Evolutionary conservation across 2,329 filamentous ascomycete genomes (phyloP).

Genomic region (Botrytis pseudocinerea): DNA sequence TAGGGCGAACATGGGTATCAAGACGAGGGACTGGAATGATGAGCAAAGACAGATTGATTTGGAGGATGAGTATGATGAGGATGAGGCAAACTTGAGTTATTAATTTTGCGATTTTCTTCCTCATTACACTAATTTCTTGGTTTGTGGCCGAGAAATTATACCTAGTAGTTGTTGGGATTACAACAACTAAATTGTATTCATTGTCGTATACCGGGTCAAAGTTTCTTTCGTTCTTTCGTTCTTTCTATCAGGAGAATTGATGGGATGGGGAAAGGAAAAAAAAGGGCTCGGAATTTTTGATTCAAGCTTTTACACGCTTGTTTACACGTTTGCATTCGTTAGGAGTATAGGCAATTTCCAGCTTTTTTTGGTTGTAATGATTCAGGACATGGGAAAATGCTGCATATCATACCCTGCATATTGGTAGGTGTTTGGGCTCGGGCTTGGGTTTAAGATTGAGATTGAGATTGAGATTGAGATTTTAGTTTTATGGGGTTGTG

Average conservation of each 20-base stretch:
- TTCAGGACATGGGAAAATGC: conserved; percentile 19
- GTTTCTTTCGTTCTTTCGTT: not conserved
- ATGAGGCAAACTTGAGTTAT: conserved; percentile 23
- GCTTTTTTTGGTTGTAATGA: conserved; percentile 4
- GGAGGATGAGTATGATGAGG: conserved; percentile 17
- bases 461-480: not conserved
- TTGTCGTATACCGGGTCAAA: not conserved
- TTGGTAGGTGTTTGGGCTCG: conserved; percentile 14
- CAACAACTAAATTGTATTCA: not conserved
- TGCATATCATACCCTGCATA: conserved; percentile 21
- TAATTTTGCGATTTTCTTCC: not conserved
- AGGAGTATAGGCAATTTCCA: conserved; percentile 10
- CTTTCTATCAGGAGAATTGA: not conserved
- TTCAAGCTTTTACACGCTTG: not conserved
- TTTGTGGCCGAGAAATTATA: not conserved
- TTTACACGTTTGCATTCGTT: conserved; percentile 14
- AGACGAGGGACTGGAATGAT: conserved; percentile 12
- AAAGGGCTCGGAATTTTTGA: not conserved
- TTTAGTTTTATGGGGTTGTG: not conserved
- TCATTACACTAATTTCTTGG: not conserved
- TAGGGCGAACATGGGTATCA: conserved; percentile 40
- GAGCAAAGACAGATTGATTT: conserved; percentile 13
- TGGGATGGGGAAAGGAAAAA: not conserved
- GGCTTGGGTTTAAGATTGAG: not conserved
- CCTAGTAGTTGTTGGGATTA: not conserved